Conservation (phyloP, 1,284 basidiomycete species). For the Ceratobasidium sp. region DNA sequence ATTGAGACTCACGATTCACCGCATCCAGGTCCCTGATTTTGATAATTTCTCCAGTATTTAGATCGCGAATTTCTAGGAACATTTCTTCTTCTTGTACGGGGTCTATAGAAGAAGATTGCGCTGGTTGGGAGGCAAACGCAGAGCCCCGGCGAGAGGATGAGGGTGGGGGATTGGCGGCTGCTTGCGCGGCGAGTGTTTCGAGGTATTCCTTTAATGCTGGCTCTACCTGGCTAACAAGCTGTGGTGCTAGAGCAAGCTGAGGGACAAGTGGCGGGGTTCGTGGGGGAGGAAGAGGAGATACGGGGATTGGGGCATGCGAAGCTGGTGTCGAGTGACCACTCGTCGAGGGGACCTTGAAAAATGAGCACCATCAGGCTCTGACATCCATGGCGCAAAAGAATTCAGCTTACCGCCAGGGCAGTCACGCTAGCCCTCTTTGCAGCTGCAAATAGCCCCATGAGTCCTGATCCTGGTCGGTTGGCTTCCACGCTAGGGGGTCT, state of each 20-base stretch:
- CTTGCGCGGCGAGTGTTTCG: conserved; percentile 14
- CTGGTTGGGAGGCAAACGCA: neutral
- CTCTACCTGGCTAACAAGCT: conserved; percentile 7
- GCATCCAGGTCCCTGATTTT: neutral
- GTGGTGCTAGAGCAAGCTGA: neutral
- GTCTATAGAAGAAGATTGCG: neutral
- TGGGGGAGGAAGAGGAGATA: conserved; percentile 27
- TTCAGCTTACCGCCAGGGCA: neutral
- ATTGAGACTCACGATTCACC: conserved; percentile 37
- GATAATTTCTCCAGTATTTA: conserved; percentile 4
- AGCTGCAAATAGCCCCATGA: conserved; percentile 15
- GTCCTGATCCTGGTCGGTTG: neutral
- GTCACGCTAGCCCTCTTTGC: conserved; percentile 16
- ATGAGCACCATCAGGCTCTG: neutral
- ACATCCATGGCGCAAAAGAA: neutral
- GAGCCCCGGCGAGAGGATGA: conserved; percentile 3
- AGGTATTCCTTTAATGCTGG: conserved; percentile 19
- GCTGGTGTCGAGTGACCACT: neutral
- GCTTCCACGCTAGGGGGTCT: conserved; percentile 1
- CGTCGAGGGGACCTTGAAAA: conserved; percentile 1
- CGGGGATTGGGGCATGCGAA: conserved; percentile 17
- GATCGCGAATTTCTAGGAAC: conserved; percentile 21
- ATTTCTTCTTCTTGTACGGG: conserved; percentile 17
- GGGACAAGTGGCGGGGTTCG: conserved; percentile 28
- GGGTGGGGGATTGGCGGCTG: neutral